Evolutionary conservation across 805 yeast genomes (phyloP).

Genomic region (Teunomyces lycoperdinae): DNA sequence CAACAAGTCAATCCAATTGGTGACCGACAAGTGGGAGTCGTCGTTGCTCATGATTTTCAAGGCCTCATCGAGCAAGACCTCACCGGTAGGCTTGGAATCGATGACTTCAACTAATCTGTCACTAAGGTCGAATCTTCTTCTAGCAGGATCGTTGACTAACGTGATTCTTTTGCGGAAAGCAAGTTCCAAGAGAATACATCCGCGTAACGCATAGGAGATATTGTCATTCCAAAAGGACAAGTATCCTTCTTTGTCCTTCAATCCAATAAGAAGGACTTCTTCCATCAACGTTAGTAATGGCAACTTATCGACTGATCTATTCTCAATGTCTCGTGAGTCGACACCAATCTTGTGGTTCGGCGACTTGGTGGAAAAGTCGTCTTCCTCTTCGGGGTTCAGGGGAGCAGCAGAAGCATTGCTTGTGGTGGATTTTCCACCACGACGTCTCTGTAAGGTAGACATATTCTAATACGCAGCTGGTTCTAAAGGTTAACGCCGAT

Average conservation of each 20-base stretch:
- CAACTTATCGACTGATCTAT: conserved; percentile 33
- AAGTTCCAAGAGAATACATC: conserved; percentile 87
- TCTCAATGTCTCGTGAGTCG: conserved; percentile 68
- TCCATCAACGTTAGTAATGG: conserved; percentile 94
- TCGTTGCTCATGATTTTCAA: conserved; percentile 84
- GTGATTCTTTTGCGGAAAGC: conserved; percentile 88
- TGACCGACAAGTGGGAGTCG: conserved; percentile 72
- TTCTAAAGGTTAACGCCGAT: neutral
- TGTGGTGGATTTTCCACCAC: conserved; percentile 45
- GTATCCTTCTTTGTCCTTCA: conserved; percentile 95
- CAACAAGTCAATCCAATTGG: conserved; percentile 90
- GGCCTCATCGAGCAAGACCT: conserved; percentile 91
- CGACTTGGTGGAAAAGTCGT: conserved; percentile 11
- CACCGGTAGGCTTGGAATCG: conserved; percentile 87
- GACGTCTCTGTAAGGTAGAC: conserved; percentile 62
- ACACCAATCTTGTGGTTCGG: conserved; percentile 68
- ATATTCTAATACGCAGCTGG: neutral
- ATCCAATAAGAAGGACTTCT: conserved; percentile 88
- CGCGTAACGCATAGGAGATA: conserved; percentile 92
- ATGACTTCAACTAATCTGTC: conserved; percentile 87
- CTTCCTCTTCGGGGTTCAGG: conserved; percentile 25
- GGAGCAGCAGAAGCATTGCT: conserved; percentile 17
- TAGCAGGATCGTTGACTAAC: conserved; percentile 87
- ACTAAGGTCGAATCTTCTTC: conserved; percentile 81
- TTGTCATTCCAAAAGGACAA: conserved; percentile 97